Base-by-base conservation (phyloP, 345 rosid species). In the Geranium rotundifolium region DNA sequence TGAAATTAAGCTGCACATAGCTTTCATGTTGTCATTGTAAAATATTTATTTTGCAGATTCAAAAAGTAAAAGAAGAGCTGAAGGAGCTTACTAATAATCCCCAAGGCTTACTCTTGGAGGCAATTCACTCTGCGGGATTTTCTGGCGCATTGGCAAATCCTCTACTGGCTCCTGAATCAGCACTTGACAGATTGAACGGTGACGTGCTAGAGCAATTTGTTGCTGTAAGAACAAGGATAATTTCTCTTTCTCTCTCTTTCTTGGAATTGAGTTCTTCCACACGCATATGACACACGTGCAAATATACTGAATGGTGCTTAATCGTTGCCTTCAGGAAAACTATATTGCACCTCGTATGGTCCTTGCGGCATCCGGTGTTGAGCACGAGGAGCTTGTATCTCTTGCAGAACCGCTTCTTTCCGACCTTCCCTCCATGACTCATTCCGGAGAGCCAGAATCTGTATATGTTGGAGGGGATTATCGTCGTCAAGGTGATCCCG, bases 61-160 rank as follows among this genome's bases (percentile, higher is more conserved):
- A 57, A 46, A 93, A 84, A 69, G 67, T 93, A 72, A 88, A 88
- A 71, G 75, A 68, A 14, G 96, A 93, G 76, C 73, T 86, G 27
- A 69, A 73, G 59, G 96, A 88, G 61, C 71, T 75, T 57, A 76
- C 84, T 34, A 34, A 34, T 27, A 82, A 93, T 29, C 97, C 89
- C 52, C 86, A 86, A 50, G 87, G 84, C 19, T 74, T 86, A 61
- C 81, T 93, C 23, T 61, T 88, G 76, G 99, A 93, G 77, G 91
- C 89, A n/a, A 80, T 90, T 72, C 99, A 90, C 70, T 82, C 96
- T 4, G 86, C 88, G 60, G 99, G 83, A 64, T 93, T 76, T 77
- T 71, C 80, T 30, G 97, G 97, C 61, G 92, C 89, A 61, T 77
- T 93, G 72, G 92, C 89, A 27, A 90, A 90, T 82, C 95, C 99